Evolutionary conservation across 2,329 filamentous ascomycete genomes (phyloP).

Genomic region (Neoascochyta sp.): DNA sequence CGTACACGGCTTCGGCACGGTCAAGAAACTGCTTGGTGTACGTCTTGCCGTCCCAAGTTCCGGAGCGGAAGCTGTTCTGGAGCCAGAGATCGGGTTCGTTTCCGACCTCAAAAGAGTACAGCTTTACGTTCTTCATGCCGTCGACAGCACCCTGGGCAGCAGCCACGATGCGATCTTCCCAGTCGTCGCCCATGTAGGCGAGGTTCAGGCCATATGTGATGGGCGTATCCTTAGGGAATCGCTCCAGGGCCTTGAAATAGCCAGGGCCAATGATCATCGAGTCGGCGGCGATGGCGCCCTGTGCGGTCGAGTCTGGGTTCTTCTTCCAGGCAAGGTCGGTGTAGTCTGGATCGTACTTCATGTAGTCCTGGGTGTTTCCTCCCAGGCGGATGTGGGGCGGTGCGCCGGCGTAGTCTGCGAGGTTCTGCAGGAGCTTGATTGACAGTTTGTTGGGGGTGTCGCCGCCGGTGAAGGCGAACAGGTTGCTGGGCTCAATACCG

Average conservation of each 20-base stretch:
- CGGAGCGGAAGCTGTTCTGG: conserved; percentile 46
- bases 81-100: conserved; percentile 45
- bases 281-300: conserved; percentile 43
- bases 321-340: conserved; percentile 36
- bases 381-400: conserved; percentile 50
- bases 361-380: conserved; percentile 52
- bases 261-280: conserved; percentile 47
- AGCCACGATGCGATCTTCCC: conserved; percentile 42
- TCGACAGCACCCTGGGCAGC: conserved; percentile 41
- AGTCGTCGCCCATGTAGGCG: conserved; percentile 47
- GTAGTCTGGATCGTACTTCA: conserved; percentile 43
- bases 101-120: conserved; percentile 44
- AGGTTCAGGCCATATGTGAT: conserved; percentile 51
- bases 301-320: conserved; percentile 40
- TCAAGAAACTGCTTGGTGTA: conserved; percentile 48
- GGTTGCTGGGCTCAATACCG: conserved; percentile 52
- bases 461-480: conserved; percentile 50
- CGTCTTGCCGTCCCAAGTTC: conserved; percentile 42
- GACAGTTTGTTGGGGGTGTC: conserved; percentile 44
- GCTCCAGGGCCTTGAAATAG: conserved; percentile 48
- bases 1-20: conserved; percentile 44
- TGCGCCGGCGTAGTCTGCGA: conserved; percentile 48
- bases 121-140: conserved; percentile 37
- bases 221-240: conserved; percentile 50
- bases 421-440: conserved; percentile 48